Evolutionary conservation across 2,329 filamentous ascomycete species (phyloP), one percentile per base, ranked within the genome.

Genomic region (Chaetomiaceae sp.): DNA sequence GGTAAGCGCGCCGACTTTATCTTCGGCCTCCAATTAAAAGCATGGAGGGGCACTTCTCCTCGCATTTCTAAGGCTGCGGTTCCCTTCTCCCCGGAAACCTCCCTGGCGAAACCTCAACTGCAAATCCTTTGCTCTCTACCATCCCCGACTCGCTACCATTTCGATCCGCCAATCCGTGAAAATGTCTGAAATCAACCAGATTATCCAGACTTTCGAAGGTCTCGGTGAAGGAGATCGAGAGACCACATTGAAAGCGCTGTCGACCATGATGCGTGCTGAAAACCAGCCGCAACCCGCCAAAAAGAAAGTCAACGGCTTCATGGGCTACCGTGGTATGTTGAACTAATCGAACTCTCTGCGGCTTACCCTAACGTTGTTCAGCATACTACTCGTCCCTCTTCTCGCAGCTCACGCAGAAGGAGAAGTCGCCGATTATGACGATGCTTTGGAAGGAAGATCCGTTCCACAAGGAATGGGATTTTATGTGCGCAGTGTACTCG

Each of bases 261-360:
- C 51, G 3, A 48, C 44, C 31, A 48, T 53, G 31, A 44, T 48
- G 44, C 44, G 51, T 14, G 31, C 33, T 12, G 51, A 47, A 33
- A 43, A 29, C n/a, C 48, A 37, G n/a, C 39, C 29, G 14, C 53
- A 55, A n/a, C 36, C 52, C 4, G 45, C 48, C 36, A 61, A 63
- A 25, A 63, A 62, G 40, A 58, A 61, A 31, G 59, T 66, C 22
- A 66, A 66, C 42, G 63, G 59, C 6, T 65, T 64, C 45, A 64
- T 65, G 53, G 62, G 60, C 19, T 65, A 59, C 38, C 57, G 62
- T 29, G 53, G 63, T 65, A 34, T 57, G 58, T 55, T 7, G 11
- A 4, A 6, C 17, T 3, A 15, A 23, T 43, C 31, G n/a, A n/a
- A 19, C 23, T 19, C 11, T 20, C 20, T 5, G 36, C 12, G n/a